Conservation (phyloP, 257 asterid genomes). For the Solanum paucissectum region DNA sequence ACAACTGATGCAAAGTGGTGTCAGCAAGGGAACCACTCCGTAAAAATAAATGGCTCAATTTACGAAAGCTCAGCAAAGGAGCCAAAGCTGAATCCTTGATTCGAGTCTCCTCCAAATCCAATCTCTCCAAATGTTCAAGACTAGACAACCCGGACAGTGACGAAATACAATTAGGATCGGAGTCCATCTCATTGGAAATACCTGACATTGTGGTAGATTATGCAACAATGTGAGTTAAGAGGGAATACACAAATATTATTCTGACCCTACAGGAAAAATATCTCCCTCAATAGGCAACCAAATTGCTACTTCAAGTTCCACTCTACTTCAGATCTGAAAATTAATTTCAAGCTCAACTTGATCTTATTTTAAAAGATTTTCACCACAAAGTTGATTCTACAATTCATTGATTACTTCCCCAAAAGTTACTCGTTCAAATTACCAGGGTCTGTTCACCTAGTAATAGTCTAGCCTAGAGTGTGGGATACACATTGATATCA, state of each 20-base stretch:
- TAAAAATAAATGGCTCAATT: slow-evolving; percentile 46
- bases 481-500: neutral
- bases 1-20: slow-evolving; percentile 32
- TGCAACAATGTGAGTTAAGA: neutral
- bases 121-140: slow-evolving; percentile 49
- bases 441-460: neutral
- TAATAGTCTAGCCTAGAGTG: neutral
- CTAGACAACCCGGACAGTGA: slow-evolving; percentile 41
- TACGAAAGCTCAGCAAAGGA: slow-evolving; percentile 38
- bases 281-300: neutral
- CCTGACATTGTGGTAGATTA: slow-evolving; percentile 28
- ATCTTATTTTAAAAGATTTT: neutral
- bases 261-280: neutral
- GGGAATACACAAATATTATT: neutral
- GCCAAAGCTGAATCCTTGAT: slow-evolving; percentile 41
- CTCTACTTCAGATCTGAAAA: neutral
- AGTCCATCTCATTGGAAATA: slow-evolving; percentile 15
- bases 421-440: neutral
- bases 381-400: neutral
- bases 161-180: slow-evolving; percentile 20
- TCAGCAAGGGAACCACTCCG: slow-evolving; percentile 52
- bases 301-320: neutral
- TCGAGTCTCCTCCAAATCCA: slow-evolving; percentile 52
- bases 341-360: neutral
- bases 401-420: neutral